Evolutionary conservation across 495 filamentous ascomycete species (phyloP).

Genomic region (Acidiella bohemica): DNA sequence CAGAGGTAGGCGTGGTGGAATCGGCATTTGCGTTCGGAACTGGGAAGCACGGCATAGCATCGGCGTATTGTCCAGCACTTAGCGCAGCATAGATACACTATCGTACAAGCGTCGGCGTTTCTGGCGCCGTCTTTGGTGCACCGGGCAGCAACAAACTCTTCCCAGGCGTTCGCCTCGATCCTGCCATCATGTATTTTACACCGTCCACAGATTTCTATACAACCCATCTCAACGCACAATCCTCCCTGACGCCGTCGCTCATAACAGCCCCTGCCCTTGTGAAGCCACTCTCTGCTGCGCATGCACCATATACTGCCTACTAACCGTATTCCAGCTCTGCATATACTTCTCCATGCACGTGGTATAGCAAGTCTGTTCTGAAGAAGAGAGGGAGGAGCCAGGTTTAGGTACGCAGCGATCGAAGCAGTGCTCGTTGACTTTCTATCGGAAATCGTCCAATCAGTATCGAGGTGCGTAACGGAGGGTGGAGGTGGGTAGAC

Average conservation of each 20-base stretch:
- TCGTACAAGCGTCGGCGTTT: constrained; percentile 1
- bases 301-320: constrained; percentile 55
- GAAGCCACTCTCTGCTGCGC: constrained; percentile 46
- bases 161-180: too few relatives aligned
- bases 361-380: constrained; percentile 65
- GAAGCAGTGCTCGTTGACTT: constrained; percentile 96
- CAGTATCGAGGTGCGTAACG: neutral
- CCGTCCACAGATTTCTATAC: neutral
- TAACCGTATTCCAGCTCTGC: constrained; percentile 77
- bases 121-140: neutral
- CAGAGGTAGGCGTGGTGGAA: constrained; percentile 1
- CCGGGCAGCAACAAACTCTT: too few relatives aligned
- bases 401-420: constrained; percentile 81
- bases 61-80: neutral
- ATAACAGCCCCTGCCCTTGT: constrained; percentile 2
- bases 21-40: too few relatives aligned
- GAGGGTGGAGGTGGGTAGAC: constrained; percentile 4
- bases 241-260: too few relatives aligned
- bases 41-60: neutral
- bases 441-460: constrained; percentile 38
- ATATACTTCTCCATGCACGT: constrained; percentile 98
- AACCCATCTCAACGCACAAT: too few relatives aligned
- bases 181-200: neutral
- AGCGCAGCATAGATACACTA: constrained; percentile 2
- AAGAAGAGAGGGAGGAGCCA: constrained; percentile 55